Percentiles rank a stretch among this genome's conserved stretches.
phyloP scores from a whole-genome alignment of 2,329 filamentous ascomycete genomes.

The Clarireedia homoeocarpa region DNA sequence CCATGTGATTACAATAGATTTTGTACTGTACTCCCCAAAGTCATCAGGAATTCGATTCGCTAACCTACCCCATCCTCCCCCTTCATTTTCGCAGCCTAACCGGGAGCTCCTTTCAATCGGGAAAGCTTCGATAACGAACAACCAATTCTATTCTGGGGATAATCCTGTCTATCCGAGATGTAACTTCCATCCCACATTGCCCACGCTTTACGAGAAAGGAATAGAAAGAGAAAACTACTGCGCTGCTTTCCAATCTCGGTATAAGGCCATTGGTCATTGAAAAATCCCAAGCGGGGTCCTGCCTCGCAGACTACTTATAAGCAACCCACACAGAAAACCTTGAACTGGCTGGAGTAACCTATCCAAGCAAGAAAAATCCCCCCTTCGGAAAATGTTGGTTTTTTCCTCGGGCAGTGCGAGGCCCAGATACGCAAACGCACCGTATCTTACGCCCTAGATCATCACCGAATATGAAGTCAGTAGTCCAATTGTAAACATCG shows the following conservation, averaged over 20 bases:
- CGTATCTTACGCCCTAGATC: too few species aligned
- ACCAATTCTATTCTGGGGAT: background rate
- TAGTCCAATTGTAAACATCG: background rate
- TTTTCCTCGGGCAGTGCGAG: background rate
- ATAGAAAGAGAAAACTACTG: too few species aligned
- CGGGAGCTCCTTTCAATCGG: background rate
- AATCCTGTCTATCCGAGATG: background rate
- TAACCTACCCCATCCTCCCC: background rate
- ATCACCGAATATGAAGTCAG: too few species aligned
- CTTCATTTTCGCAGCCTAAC: background rate
- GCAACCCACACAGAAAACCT: too few species aligned
- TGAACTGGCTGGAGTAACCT: too few species aligned
- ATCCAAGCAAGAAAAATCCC: background rate
- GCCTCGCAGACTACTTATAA: too few species aligned
- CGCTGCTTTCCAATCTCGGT: background rate
- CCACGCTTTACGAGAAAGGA: too few species aligned
- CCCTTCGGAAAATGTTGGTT: background rate
- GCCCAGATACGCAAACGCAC: too few species aligned
- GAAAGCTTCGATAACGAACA: background rate
- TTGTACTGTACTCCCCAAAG: too few species aligned
- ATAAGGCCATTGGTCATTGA: background rate
- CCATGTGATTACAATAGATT: too few species aligned
- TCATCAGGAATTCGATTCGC: background rate
- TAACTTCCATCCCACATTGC: too few species aligned
- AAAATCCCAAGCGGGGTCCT: too few species aligned